phyloP scores from a whole-genome alignment of 2,329 filamentous ascomycete genomes.

The Aspergillus floridensis region DNA sequence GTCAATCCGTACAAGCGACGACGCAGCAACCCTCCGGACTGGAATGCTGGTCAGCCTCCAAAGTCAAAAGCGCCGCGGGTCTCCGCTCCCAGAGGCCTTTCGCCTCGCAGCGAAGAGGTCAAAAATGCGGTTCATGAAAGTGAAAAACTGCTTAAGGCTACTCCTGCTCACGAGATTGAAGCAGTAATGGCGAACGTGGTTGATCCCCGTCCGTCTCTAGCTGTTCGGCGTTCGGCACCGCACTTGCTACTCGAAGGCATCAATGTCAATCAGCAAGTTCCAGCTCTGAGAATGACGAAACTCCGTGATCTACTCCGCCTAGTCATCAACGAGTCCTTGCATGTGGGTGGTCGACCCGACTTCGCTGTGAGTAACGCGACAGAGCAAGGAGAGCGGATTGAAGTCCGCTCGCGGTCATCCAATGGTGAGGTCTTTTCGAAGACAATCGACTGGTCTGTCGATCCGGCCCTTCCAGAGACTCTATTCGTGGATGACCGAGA shows the following conservation, averaged over 20 bases:
- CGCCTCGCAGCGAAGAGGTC: constrained; percentile 40
- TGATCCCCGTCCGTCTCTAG: constrained; percentile 34
- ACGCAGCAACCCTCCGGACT: constrained; percentile 41
- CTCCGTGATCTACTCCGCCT: constrained; percentile 47
- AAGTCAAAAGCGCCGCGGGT: constrained; percentile 37
- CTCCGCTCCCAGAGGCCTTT: constrained; percentile 34
- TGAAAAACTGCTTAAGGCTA: constrained; percentile 40
- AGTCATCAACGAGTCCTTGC: constrained; percentile 49
- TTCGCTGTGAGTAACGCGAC: constrained; percentile 46
- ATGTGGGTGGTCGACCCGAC: constrained; percentile 49
- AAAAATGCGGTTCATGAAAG: constrained; percentile 44
- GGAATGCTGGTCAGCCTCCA: constrained; percentile 31
- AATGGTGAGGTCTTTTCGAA: constrained; percentile 46
- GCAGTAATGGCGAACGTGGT: constrained; percentile 41
- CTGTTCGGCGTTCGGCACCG: constrained; percentile 36
- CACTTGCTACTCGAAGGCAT: constrained; percentile 37
- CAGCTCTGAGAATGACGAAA: constrained; percentile 43
- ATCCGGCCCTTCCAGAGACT: constrained; percentile 46
- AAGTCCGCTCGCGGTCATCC: constrained; percentile 44
- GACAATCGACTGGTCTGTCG: constrained; percentile 49
- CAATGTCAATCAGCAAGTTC: constrained; percentile 32
- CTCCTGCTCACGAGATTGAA: constrained; percentile 36
- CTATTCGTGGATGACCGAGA: constrained; percentile 60
- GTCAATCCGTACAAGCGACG: constrained; percentile 47
- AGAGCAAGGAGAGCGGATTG: constrained; percentile 45